Evolutionary conservation across 2,329 filamentous ascomycete species (phyloP).

Genomic region (Aspergillus pseudonomiae): DNA sequence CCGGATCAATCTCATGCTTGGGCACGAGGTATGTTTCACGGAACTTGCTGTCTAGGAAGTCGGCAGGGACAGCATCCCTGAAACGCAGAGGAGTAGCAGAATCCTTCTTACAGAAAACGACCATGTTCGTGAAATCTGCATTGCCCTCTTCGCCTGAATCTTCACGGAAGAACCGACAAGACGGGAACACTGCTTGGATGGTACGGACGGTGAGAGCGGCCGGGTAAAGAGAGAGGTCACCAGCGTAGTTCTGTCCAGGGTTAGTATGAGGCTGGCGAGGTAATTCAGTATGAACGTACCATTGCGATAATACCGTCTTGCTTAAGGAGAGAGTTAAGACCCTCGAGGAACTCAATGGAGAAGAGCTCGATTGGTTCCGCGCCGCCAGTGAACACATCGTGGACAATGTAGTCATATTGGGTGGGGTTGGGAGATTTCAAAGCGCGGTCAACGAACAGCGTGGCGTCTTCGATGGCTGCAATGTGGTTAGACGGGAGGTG

Average conservation of each 20-base stretch:
- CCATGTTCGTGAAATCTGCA: slow-evolving; percentile 89
- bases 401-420: slow-evolving; percentile 87
- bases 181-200: slow-evolving; percentile 79
- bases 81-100: slow-evolving; percentile 61
- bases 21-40: slow-evolving; percentile 73
- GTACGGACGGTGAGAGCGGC: slow-evolving; percentile 80
- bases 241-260: slow-evolving; percentile 79
- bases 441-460: slow-evolving; percentile 62
- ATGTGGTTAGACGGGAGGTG: slow-evolving; percentile 75
- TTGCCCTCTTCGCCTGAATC: slow-evolving; percentile 57
- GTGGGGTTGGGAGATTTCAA: slow-evolving; percentile 49
- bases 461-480: slow-evolving; percentile 79
- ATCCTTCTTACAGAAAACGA: slow-evolving; percentile 85
- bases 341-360: slow-evolving; percentile 78
- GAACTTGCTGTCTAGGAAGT: slow-evolving; percentile 73
- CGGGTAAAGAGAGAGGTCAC: slow-evolving; percentile 76
- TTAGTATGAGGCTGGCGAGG: slow-evolving; percentile 9
- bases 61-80: slow-evolving; percentile 63
- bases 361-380: slow-evolving; percentile 89
- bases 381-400: slow-evolving; percentile 97
- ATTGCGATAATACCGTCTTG: slow-evolving; percentile 85
- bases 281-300: slow-evolving; percentile 53
- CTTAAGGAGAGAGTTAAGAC: slow-evolving; percentile 71
- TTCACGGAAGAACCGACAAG: slow-evolving; percentile 90
- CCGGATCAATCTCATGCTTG: slow-evolving; percentile 65